These are phyloP conservation scores for Alternaria panax DNA, from an alignment of 2,329 filamentous ascomycete species.

Conservation along the genomic window DNA sequence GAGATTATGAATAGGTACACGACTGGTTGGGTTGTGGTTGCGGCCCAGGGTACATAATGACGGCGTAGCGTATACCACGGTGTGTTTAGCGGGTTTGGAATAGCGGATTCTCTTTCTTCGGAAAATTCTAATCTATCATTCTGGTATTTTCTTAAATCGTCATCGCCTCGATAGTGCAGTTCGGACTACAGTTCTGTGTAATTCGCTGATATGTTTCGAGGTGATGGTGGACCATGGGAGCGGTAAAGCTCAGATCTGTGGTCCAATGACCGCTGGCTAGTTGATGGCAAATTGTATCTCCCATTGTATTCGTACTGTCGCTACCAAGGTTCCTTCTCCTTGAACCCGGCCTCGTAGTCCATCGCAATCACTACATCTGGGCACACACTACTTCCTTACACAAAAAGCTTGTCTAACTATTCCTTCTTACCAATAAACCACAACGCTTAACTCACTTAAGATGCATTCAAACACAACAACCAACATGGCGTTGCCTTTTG, in stretches of 20 bases:
- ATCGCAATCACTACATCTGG: background rate
- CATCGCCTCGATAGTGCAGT: background rate
- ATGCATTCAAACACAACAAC: background rate
- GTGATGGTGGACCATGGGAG: background rate
- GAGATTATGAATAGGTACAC: slow-evolving; percentile 11
- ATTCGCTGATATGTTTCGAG: background rate
- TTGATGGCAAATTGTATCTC: background rate
- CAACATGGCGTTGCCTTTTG: background rate
- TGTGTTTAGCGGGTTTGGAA: slow-evolving; percentile 2
- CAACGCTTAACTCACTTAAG: background rate
- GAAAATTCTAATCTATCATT: background rate
- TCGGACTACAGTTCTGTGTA: background rate
- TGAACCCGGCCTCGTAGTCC: background rate
- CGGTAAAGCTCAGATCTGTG: background rate
- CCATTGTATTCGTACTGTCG: no score
- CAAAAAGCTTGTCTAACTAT: background rate
- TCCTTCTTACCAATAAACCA: background rate
- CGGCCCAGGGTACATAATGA: background rate
- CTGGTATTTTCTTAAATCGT: background rate
- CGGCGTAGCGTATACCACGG: slow-evolving; percentile 5
- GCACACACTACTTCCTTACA: background rate
- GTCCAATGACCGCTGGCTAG: background rate
- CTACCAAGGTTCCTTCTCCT: background rate
- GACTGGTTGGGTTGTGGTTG: background rate
- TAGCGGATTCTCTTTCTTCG: background rate